A percentile compares a stretch with the other conserved stretches of the same genome.
Conservation (phyloP, 176 grass and related monocot genomes). For the Calamus simplicifolius region DNA sequence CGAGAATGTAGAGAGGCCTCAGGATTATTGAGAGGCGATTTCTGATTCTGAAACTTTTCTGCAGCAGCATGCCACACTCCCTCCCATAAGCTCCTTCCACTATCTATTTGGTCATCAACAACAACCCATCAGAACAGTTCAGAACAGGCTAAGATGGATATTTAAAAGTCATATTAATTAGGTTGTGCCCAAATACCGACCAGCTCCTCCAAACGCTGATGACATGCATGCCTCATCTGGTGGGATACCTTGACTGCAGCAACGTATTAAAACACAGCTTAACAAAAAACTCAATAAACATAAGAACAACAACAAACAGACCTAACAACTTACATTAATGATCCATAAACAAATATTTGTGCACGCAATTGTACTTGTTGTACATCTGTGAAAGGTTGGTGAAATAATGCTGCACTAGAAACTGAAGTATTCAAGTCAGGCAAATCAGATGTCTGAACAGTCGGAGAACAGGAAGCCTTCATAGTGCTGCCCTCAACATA, state of each 20-base stretch:
- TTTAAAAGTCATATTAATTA: too few relatives aligned
- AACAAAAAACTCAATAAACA: conserved; percentile 9
- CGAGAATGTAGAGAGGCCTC: conserved; percentile 50
- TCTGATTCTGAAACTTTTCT: conserved; percentile 71
- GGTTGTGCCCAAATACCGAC: conserved; percentile 26
- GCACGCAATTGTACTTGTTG: conserved; percentile 43
- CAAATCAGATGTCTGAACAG: conserved; percentile 32
- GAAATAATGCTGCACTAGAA: conserved; percentile 3
- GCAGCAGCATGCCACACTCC: conserved; percentile 51
- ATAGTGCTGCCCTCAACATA: conserved; percentile 28
- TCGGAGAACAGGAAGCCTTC: conserved; percentile 31
- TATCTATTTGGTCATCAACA: conserved; percentile 24
- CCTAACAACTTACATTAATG: conserved; percentile 78
- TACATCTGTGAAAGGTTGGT: conserved; percentile 24
- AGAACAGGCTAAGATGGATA: not conserved
- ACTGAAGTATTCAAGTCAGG: conserved; percentile 26
- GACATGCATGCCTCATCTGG: conserved; percentile 86
- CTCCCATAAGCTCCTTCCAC: conserved; percentile 68
- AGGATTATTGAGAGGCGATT: conserved; percentile 35
- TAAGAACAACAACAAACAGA: conserved; percentile 17
- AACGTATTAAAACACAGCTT: conserved; percentile 23
- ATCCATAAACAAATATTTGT: conserved; percentile 59
- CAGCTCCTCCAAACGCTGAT: conserved; percentile 88
- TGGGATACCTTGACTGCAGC: conserved; percentile 79
- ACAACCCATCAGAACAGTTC: not conserved